Base-by-base conservation (phyloP, 352 stramenopile species). In the Pythium volutum region DNA sequence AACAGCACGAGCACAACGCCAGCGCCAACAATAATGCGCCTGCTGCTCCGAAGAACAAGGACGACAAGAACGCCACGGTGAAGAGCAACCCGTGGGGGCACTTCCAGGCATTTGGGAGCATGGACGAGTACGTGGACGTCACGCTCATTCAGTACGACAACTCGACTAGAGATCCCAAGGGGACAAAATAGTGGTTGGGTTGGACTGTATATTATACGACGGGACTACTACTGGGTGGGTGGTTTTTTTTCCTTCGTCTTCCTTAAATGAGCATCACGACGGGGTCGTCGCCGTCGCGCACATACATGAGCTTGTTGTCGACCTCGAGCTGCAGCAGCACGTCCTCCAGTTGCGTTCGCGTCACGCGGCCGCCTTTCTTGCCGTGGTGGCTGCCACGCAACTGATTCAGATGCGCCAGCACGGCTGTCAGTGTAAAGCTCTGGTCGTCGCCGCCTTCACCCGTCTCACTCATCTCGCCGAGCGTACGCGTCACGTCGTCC, bases 241-340 rank as follows among this genome's bases (percentile, higher is more conserved):
- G 36, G 36, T n/a, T 43, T 9, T 43, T 54, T 54, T 39, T 42
- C n/a, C n/a, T n/a, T n/a, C n/a, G n/a, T n/a, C n/a, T n/a, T n/a
- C n/a, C n/a, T 83, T 89, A 95, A 69, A 95, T 83, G 74, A 95
- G 78, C 82, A 95, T 91, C 41, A 95, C 73, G 69, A 86, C 77
- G 25, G 84, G 84, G 46, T 89, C 83, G 43, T 83, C 84, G 59
- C 77, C 80, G 67, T 93, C 86, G 62, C 77, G 82, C 53, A 95
- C 79, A 69, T 90, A 96, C 87, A 96, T 96, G 73, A 96, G 68
- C 71, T 93, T 93, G 77, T 96, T 96, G 72, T 93, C 72, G 62
- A 91, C 75, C 55, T 96, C 87, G 50, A 94, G 74, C 57, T 83
- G 75, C 53, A 84, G 61, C 55, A 94, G 66, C 49, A 93, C 77